A percentile compares a stretch with the other conserved stretches of the same genome.
Evolutionary conservation across 306 rosid genomes (phyloP).

Genomic region (Cucurbita argyrosperma): DNA sequence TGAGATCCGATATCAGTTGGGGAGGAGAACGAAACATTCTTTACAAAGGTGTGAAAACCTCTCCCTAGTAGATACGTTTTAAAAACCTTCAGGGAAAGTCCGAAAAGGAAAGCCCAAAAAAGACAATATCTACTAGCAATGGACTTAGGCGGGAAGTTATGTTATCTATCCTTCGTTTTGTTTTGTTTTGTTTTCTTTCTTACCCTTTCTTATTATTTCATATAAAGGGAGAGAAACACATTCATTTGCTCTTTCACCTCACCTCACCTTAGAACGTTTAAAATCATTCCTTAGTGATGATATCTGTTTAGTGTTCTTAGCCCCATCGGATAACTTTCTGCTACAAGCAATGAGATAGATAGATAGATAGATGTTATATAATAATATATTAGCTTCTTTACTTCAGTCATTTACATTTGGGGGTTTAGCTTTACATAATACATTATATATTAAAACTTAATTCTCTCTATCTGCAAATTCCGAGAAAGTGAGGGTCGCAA

Average conservation of each 20-base stretch:
- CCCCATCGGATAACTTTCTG: neutral
- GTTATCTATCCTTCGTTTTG: too few relatives aligned
- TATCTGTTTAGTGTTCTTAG: neutral
- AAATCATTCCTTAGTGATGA: neutral
- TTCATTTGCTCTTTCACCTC: neutral
- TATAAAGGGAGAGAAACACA: neutral
- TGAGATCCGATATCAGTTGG: too few relatives aligned
- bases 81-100: too few relatives aligned
- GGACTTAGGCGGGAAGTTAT: too few relatives aligned
- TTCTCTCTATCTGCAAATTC: slow-evolving; percentile 2
- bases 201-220: neutral
- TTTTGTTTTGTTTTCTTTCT: too few relatives aligned
- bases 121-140: too few relatives aligned
- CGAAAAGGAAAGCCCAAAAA: too few relatives aligned
- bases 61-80: too few relatives aligned
- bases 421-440: slow-evolving; percentile 11
- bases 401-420: slow-evolving; percentile 39
- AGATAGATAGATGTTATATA: neutral
- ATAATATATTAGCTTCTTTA: neutral
- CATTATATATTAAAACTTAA: neutral
- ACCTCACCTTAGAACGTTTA: neutral
- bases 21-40: neutral
- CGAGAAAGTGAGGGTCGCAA: neutral
- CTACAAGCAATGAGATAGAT: neutral
- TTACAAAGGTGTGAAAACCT: too few relatives aligned